These are phyloP conservation scores for Penicillium tannophilum DNA, from an alignment of 495 filamentous ascomycete species.

Conservation along the genomic window DNA sequence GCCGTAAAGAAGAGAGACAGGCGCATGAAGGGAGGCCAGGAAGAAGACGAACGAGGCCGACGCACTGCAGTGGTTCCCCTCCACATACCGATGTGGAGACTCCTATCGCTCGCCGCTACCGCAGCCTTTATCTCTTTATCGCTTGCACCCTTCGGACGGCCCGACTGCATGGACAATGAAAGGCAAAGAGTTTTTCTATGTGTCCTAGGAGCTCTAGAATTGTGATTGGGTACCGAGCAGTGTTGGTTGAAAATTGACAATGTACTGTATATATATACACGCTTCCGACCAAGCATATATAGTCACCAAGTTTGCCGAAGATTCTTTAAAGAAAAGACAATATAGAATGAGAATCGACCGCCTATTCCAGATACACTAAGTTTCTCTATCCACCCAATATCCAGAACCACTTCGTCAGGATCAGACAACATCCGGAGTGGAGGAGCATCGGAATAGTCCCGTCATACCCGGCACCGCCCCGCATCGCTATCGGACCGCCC, in stretches of 20 bases:
- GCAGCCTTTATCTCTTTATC: not conserved
- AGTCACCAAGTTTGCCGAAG: too few species aligned
- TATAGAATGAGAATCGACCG: not conserved
- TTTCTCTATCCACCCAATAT: not conserved
- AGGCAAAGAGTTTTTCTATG: not conserved
- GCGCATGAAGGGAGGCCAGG: too few species aligned
- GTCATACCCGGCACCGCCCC: conserved; percentile 7
- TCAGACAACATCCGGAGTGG: conserved; percentile 1
- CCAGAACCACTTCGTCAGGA: not conserved
- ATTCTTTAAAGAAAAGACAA: not conserved
- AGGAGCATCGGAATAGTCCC: conserved; percentile 15
- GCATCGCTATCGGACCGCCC: conserved; percentile 7
- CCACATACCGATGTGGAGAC: conserved; percentile 20
- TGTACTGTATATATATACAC: too few species aligned
- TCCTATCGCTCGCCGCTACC: not conserved
- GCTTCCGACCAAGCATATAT: too few species aligned
- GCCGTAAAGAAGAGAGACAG: too few species aligned
- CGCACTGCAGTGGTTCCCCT: not conserved
- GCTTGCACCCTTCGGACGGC: not conserved
- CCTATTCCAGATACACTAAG: too few species aligned
- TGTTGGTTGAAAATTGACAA: too few species aligned
- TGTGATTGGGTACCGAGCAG: too few species aligned
- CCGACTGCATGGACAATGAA: not conserved
- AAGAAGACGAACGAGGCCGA: too few species aligned
- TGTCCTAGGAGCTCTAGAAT: too few species aligned